Percentiles rank a stretch among this genome's conserved stretches.
These are phyloP conservation scores for Collybia sp. DNA, from an alignment of 768 basidiomycete species.

Conservation along the genomic window DNA sequence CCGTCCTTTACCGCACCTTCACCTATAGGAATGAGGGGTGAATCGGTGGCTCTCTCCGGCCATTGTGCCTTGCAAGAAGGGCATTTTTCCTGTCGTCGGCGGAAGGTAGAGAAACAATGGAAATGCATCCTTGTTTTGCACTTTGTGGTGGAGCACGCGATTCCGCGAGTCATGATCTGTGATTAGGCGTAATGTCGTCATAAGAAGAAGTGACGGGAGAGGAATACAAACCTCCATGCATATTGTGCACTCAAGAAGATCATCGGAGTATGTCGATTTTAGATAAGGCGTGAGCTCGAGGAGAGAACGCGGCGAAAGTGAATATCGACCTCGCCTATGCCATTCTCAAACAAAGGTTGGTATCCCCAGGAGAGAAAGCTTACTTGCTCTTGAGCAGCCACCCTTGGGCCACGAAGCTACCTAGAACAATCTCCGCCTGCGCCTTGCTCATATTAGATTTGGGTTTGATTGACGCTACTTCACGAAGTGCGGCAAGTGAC, in stretches of 20 bases:
- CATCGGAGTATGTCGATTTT: constrained; percentile 66
- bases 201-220: not conserved
- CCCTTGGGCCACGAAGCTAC: constrained; percentile 80
- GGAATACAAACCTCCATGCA: constrained; percentile 56
- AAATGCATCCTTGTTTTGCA: constrained; percentile 64
- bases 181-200: not conserved
- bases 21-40: constrained; percentile 52
- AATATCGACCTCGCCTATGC: constrained; percentile 63
- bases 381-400: constrained; percentile 76
- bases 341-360: constrained; percentile 6
- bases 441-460: constrained; percentile 66
- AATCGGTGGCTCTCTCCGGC: constrained; percentile 45
- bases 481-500: constrained; percentile 71
- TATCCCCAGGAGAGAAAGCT: not conserved
- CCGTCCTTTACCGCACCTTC: constrained; percentile 64
- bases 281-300: constrained; percentile 75
- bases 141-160: constrained; percentile 53
- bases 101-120: constrained; percentile 57
- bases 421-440: constrained; percentile 67
- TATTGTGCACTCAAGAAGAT: constrained; percentile 66
- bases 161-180: constrained; percentile 67
- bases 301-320: constrained; percentile 69
- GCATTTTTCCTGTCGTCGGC: constrained; percentile 40
- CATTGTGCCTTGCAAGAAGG: constrained; percentile 57
- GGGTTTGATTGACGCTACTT: constrained; percentile 53